Evolutionary conservation across 2,329 filamentous ascomycete species (phyloP), one percentile per base, ranked within the genome.

Genomic region (Aureobasidium sp.): DNA sequence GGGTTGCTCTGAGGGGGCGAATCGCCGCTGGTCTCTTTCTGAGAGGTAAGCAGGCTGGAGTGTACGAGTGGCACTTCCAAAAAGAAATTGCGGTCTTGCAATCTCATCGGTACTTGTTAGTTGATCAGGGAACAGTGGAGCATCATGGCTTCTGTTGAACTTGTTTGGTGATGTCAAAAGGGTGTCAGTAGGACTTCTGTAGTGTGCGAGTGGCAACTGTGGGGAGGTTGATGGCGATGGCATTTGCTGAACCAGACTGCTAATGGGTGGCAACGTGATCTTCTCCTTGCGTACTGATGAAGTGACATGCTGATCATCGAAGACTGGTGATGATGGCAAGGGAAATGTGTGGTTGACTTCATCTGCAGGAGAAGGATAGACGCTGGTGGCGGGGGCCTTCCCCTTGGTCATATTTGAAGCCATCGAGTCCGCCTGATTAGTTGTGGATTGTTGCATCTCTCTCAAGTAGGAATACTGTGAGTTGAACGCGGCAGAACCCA

Each of bases 361-460:
- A 7, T 62, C 60, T 32, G 60, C 60, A 23, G 60, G 60, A 42
- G 60, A 62, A 8, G 60, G 60, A 34, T 62, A 62, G 27, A 51
- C 60, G 13, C 60, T 62, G 39, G 48, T 48, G 32, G 48, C 51
- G 17, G 42, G 34, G 4, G 50, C 48, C 60, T 62, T 56, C n/a
- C 39, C 42, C 23, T 56, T 47, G 10, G n/a, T 20, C 29, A 39
- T 15, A 1, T 37, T 32, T 29, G 42, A 39, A 34, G 57, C 47
- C 62, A 63, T 56, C 41, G 20, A 8, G 51, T 55, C 47, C 39
- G 61, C 26, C 46, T 46, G 37, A 37, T 46, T 17, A 42, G 41
- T 41, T 41, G 64, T 39, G 44, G 50, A 15, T 56, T 59, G 32
- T 62, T 42, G 37, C 63, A 36, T 52, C 53, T 63, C 48, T 32